These are phyloP conservation scores for Pueraria montana DNA, from an alignment of 306 rosid species.

Conservation along the genomic window DNA sequence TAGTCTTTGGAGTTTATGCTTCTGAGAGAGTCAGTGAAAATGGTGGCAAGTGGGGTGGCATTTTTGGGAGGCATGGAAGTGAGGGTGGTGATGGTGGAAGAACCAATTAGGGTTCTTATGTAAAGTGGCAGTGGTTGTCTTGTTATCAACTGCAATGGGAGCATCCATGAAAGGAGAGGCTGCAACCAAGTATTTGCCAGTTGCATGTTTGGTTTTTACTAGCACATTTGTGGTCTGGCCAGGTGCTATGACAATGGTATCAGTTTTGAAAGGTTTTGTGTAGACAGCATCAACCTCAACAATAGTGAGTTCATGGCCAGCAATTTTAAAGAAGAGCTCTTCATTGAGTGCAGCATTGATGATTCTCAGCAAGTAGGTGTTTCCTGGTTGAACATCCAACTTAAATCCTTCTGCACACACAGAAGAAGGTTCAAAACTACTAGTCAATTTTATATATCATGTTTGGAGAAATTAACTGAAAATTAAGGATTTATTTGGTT, in stretches of 20 bases:
- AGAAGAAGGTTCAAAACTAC: background rate
- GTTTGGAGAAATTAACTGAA: background rate
- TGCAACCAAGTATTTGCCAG: constrained; percentile 70
- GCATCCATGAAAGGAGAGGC: constrained; percentile 86
- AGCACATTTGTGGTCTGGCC: constrained; percentile 96
- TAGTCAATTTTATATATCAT: background rate
- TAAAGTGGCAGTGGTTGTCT: constrained; percentile 71
- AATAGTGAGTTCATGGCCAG: constrained; percentile 73
- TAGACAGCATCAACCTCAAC: constrained; percentile 89
- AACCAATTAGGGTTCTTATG: constrained; percentile 59
- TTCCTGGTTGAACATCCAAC: constrained; percentile 62
- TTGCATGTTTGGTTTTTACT: constrained; percentile 51
- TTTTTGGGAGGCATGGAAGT: constrained; percentile 69
- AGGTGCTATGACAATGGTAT: constrained; percentile 79
- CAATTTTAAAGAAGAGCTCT: constrained; percentile 85
- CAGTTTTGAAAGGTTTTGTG: constrained; percentile 81
- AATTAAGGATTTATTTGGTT: background rate
- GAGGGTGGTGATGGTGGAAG: constrained; percentile 59
- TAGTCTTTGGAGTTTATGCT: constrained; percentile 69
- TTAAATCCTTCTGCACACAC: constrained; percentile 61
- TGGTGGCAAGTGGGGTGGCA: constrained; percentile 64
- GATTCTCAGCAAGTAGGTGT: constrained; percentile 76
- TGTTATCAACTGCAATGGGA: constrained; percentile 70
- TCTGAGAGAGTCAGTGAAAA: constrained; percentile 65
- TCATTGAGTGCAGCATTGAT: constrained; percentile 93